phyloP scores from a whole-genome alignment of 495 filamentous ascomycete genomes.

The Podospora sp. region DNA sequence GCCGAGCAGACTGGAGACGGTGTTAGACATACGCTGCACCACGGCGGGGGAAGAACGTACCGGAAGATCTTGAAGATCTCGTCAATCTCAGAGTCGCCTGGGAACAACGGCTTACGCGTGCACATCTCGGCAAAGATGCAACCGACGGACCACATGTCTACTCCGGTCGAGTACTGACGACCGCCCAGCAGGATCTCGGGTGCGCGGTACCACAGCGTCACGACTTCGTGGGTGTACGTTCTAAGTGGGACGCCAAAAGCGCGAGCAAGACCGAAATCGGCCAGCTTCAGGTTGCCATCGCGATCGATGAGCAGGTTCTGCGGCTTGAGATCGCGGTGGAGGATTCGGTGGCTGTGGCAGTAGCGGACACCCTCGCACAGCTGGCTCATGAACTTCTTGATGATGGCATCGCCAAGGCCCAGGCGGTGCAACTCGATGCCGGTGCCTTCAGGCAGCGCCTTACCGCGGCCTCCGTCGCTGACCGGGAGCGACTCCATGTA shows the following conservation, averaged over 20 bases:
- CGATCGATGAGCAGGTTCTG: slow-evolving; percentile 96
- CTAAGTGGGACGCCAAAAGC: slow-evolving; percentile 95
- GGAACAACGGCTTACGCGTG: slow-evolving; percentile 95
- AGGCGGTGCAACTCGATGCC: slow-evolving; percentile 64
- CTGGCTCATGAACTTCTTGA: slow-evolving; percentile 97
- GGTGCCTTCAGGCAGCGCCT: slow-evolving; percentile 80
- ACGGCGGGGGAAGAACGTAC: slow-evolving; percentile 49
- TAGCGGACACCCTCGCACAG: slow-evolving; percentile 88
- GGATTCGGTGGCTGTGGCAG: slow-evolving; percentile 91
- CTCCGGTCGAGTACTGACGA: slow-evolving; percentile 95
- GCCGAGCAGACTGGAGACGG: slow-evolving; percentile 69
- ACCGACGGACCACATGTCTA: slow-evolving; percentile 99
- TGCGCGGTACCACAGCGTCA: slow-evolving; percentile 98
- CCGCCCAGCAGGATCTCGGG: slow-evolving; percentile 97
- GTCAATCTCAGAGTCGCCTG: slow-evolving; percentile 97
- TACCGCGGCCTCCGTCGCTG: slow-evolving; percentile 85
- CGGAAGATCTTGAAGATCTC: slow-evolving; percentile 99
- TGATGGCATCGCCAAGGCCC: slow-evolving; percentile 86
- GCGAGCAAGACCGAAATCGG: slow-evolving; percentile 94
- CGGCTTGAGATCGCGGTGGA: slow-evolving; percentile 96
- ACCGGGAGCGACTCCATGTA: slow-evolving; percentile 98
- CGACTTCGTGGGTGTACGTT: slow-evolving; percentile 98
- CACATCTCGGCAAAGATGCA: slow-evolving; percentile 99
- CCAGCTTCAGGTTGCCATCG: slow-evolving; percentile 94
- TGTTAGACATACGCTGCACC: slow-evolving; percentile 6